These are phyloP conservation scores for Mycena vitilis DNA, from an alignment of 768 basidiomycete genomes.

Conservation along the genomic window DNA sequence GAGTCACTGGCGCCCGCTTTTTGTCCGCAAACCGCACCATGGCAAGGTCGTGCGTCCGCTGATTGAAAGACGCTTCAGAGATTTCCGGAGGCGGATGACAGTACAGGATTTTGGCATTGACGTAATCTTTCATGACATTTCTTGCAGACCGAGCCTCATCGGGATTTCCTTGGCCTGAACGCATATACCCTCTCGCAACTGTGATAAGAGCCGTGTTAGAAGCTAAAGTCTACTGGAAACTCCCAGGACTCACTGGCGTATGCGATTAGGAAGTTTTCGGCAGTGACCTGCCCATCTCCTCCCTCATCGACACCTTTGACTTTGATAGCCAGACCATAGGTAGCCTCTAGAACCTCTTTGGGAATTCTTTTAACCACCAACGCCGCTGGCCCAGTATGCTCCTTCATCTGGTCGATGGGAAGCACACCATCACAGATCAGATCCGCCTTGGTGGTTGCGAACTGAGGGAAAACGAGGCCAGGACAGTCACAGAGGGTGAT, in stretches of 20 bases:
- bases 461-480: conserved; percentile 97
- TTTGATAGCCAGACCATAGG: conserved; percentile 86
- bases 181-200: conserved; percentile 95
- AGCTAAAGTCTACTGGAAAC: not conserved
- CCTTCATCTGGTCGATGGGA: conserved; percentile 97
- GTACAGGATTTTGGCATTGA: conserved; percentile 91
- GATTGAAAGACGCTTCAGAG: conserved; percentile 78
- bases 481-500: conserved; percentile 97
- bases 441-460: conserved; percentile 96
- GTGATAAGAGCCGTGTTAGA: conserved; percentile 25
- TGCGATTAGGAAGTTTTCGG: conserved; percentile 85
- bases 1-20: conserved; percentile 89
- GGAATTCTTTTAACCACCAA: conserved; percentile 86
- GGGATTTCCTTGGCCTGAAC: conserved; percentile 95
- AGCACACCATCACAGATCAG: conserved; percentile 96
- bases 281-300: conserved; percentile 78
- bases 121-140: conserved; percentile 95
- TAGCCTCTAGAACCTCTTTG: conserved; percentile 85
- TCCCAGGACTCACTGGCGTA: conserved; percentile 84
- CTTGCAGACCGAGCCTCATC: conserved; percentile 96
- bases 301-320: conserved; percentile 79
- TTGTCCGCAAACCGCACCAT: conserved; percentile 74
- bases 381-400: conserved; percentile 87
- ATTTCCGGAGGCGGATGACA: conserved; percentile 89
- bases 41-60: conserved; percentile 69